Conservation (phyloP, 2,329 filamentous ascomycete species). For the Neopestalotiopsis clavispora region DNA sequence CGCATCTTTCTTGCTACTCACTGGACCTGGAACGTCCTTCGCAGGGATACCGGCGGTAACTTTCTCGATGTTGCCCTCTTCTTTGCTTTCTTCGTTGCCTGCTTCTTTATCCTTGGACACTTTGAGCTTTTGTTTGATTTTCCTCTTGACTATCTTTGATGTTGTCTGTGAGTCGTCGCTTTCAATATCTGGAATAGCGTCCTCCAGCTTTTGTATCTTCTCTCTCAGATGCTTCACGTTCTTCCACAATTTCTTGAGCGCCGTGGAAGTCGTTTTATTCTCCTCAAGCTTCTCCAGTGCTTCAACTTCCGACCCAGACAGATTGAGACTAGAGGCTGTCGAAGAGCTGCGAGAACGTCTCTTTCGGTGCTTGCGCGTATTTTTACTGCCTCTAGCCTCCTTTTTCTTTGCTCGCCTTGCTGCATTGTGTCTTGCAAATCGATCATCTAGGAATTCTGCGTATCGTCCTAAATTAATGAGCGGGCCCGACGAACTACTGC, state of each 20-base stretch:
- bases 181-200: neutral
- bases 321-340: neutral
- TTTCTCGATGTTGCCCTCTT: neutral
- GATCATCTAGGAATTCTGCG: neutral
- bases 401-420: neutral
- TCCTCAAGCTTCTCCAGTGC: neutral
- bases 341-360: neutral
- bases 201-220: neutral
- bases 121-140: neutral
- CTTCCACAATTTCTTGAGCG: neutral
- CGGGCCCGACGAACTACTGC: neutral
- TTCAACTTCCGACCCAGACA: neutral
- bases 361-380: neutral
- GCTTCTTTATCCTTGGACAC: neutral
- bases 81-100: neutral
- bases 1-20: neutral
- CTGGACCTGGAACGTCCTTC: neutral
- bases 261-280: neutral
- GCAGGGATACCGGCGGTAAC: neutral
- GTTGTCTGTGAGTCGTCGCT: neutral
- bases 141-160: neutral
- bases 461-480: neutral
- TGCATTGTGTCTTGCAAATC: neutral
- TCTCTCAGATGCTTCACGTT: neutral
- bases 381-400: neutral